Base-by-base conservation (phyloP, 73 alveolate genomes). In the Stentor coeruleus region DNA sequence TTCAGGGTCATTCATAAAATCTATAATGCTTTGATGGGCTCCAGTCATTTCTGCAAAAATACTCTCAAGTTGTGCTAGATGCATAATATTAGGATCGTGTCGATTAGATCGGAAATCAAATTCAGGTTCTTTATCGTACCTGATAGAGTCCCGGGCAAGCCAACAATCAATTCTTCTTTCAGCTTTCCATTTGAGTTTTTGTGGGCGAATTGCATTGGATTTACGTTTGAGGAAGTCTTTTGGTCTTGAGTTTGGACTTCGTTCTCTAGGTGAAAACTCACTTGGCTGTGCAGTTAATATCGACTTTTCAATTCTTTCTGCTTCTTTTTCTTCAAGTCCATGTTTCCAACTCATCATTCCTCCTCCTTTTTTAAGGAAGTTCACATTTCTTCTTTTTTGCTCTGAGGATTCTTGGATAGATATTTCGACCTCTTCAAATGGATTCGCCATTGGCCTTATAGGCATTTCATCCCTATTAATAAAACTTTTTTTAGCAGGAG, bases 101-200 rank as follows among this genome's bases (percentile, higher is more conserved):
- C 79, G n/a, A 31, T 31, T 31, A 28, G 37, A 33, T 20, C 33
- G n/a, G n/a, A 20, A 20, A 40, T 31, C 37, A 11, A 20, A 31
- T 0, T 20, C 40, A 2, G 39, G n/a, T 20, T 66, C 40, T 66
- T 66, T 66, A 26, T 33, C 33, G 79, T 28, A 28, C n/a, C 33
- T 20, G 2, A 33, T 26, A 28, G 37, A 26, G 14, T 66, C 79
- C 33, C 37, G n/a, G 39, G 42, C 11, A 28, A 66, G n/a, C 79
- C 79, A 66, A 40, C 79, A 66, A 40, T 66, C 79, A 33, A 66
- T 66, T 66, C 41, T 66, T 33, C 79, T 20, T 40, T 66, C 79
- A 2, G 37, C 79, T 66, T 66, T 66, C 37, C 79, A 66, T 26
- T 66, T 31, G 0, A 66, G 41, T 66, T 66, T 66, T 33, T 66